A percentile compares a stretch with the other conserved stretches of the same genome.
Evolutionary conservation across 768 basidiomycete species (phyloP).

Genomic region (Trametes cubensis): DNA sequence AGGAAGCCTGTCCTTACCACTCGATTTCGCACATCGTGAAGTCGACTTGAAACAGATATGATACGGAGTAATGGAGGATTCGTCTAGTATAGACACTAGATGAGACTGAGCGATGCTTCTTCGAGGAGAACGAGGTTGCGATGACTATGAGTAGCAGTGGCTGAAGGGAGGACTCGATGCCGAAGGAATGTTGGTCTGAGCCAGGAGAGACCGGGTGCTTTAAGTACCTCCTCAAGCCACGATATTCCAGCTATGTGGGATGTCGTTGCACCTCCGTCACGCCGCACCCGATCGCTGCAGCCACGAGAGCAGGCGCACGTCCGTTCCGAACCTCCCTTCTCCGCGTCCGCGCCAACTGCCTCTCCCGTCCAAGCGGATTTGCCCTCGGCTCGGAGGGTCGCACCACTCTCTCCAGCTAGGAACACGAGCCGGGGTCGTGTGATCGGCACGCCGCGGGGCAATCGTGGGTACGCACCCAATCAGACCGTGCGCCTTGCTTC

Average conservation of each 20-base stretch:
- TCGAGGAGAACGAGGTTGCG: not conserved
- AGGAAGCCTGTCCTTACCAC: conserved; percentile 27
- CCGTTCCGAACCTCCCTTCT: conserved; percentile 16
- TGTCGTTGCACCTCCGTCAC: conserved; percentile 8
- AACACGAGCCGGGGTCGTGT: conserved; percentile 24
- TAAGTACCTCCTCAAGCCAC: conserved; percentile 11
- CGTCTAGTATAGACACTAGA: not conserved
- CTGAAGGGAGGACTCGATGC: not conserved
- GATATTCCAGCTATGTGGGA: conserved; percentile 10
- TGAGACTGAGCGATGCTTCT: not conserved
- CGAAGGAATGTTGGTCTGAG: conserved; percentile 3
- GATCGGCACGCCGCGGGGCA: conserved; percentile 14
- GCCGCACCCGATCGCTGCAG: conserved; percentile 7
- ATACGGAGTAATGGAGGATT: not conserved
- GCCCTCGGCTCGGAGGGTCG: conserved; percentile 1
- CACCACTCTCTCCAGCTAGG: conserved; percentile 2
- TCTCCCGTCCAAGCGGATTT: conserved; percentile 7
- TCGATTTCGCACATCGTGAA: conserved; percentile 33
- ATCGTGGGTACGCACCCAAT: conserved; percentile 17
- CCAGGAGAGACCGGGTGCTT: not conserved
- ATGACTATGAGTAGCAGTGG: not conserved
- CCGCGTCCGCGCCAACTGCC: conserved; percentile 10
- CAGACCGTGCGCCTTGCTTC: conserved; percentile 16
- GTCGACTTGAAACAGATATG: not conserved
- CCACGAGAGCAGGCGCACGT: conserved; percentile 8